Base-by-base conservation (phyloP, 352 stramenopile genomes). In the Pythium chondricola region DNA sequence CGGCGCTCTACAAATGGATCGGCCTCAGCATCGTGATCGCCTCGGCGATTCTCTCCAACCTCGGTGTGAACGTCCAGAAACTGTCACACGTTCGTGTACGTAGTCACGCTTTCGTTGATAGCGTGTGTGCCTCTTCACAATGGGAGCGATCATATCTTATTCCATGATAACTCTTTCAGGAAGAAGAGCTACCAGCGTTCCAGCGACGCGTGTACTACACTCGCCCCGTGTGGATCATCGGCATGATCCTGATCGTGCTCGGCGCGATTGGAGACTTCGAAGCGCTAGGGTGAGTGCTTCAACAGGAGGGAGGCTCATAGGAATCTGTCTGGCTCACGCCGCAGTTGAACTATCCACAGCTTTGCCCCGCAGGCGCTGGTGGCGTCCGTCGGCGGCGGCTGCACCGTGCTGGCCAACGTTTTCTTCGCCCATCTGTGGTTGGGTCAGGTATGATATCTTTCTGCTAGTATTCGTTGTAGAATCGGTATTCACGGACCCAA, bases 341-440 rank as follows among this genome's bases (percentile, higher is more conserved):
- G n/a, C n/a, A n/a, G n/a, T n/a, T n/a, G n/a, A n/a, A n/a, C n/a
- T n/a, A n/a, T n/a, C 6, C 5, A 39, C 21, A 79, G 72, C 1
- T 95, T 95, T 54, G 85, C 83, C 11, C 81, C 85, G 9, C 85
- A 96, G 52, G 72, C 79, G 26, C 74, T 96, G 2, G 84, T 95
- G 18, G 84, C 85, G 29, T 82, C 85, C 0, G 83, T 94, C 7
- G 85, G 85, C 4, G 81, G 81, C 13, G 82, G 83, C 33, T 92
- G 83, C 52, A 96, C 85, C 0, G 79, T 96, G 32, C 65, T 96
- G 8, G 81, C 82, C 30, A 96, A 96, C 45, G 81, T 95, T 4
- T 90, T 95, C 48, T 96, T 96, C 46, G 83, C 81, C 9, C 78
- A 93, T 41, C 44, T 88, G 48, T 90, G 82, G 82, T 71, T 96